A percentile compares a stretch with the other conserved stretches of the same genome.
Evolutionary conservation across 2,329 filamentous ascomycete species (phyloP).

Genomic region (Colletotrichum magnum): DNA sequence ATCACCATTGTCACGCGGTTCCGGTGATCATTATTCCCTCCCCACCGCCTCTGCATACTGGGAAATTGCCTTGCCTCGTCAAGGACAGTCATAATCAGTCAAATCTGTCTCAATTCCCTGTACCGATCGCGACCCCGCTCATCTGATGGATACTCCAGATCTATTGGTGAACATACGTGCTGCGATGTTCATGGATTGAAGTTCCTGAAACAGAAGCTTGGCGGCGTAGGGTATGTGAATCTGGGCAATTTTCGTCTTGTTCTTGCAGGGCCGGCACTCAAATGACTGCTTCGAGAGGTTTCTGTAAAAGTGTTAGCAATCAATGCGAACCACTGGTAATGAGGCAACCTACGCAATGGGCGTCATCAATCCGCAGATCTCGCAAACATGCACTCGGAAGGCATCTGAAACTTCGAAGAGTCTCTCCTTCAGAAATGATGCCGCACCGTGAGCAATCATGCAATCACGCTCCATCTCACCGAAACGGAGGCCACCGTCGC

Average conservation of each 20-base stretch:
- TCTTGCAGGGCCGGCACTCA: constrained; percentile 97
- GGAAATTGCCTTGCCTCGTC: too few species aligned
- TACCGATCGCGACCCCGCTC: constrained; percentile 41
- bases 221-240: constrained; percentile 98
- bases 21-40: too few species aligned
- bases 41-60: too few species aligned
- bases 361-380: constrained; percentile 99
- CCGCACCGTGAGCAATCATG: constrained; percentile 99
- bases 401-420: constrained; percentile 98
- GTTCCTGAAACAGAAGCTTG: constrained; percentile 97
- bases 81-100: too few species aligned
- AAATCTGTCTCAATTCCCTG: neutral
- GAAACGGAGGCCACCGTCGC: constrained; percentile 98
- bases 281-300: constrained; percentile 96
- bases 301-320: constrained; percentile 63
- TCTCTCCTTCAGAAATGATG: constrained; percentile 96
- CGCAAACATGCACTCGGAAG: constrained; percentile 97
- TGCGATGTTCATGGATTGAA: constrained; percentile 98
- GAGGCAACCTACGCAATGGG: constrained; percentile 88
- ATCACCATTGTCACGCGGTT: too few species aligned
- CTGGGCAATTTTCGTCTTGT: constrained; percentile 98
- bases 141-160: constrained; percentile 81
- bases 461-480: constrained; percentile 99
- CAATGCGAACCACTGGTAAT: constrained; percentile 12
- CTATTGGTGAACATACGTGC: constrained; percentile 95